Evolutionary conservation across 208 protist species (phyloP), one percentile per base, ranked within the genome.

Genomic region (Borovskyia barvae): DNA sequence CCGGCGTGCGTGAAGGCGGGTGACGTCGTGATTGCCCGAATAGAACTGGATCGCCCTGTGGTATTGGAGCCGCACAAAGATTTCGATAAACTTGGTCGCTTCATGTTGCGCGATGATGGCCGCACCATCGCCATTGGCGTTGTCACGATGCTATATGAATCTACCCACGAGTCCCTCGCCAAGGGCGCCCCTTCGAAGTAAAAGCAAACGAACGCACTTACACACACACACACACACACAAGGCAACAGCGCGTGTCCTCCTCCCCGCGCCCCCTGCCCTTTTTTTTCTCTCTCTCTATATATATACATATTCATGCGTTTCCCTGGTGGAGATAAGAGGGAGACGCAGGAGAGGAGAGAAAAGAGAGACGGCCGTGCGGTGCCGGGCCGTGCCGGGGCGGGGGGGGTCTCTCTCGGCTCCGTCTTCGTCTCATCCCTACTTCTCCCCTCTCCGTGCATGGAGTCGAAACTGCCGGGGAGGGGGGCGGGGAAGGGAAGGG

Each of bases 41-140:
- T 99, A 25, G 81, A 96, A 69, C 53, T 93, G 12, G 46, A 73
- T n/a, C 62, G 82, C 50, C 57, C 93, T 2, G 54, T 99, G n/a
- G 95, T 95, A 40, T 30, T 97, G 11, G 97, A 98, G 66, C 45
- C 77, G 22, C 97, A 96, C 80, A 91, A 98, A 71, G 84, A 90
- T 15, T 97, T 97, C 70, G 94, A 95, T 51, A 95, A 98, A 70
- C 72, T 99, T 33, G 94, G 97, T 22, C 93, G 97, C 57, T 98
- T 99, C 79, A 98, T 97, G 67, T 64, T 98, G 29, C 92, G 97
- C 58, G 95, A 98, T 30, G 94, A 97, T 30, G 92, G 92, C 40
- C 90, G 88, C 66, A 97, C 92, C 12, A 92, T 96, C 58, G 90
- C 89, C 33, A 92, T 97, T 75, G 92, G 90, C 41, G 80, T 97